Evolutionary conservation across 2,329 filamentous ascomycete genomes (phyloP), one percentile per base, ranked within the genome.

Genomic region (Chaetomiaceae sp.): DNA sequence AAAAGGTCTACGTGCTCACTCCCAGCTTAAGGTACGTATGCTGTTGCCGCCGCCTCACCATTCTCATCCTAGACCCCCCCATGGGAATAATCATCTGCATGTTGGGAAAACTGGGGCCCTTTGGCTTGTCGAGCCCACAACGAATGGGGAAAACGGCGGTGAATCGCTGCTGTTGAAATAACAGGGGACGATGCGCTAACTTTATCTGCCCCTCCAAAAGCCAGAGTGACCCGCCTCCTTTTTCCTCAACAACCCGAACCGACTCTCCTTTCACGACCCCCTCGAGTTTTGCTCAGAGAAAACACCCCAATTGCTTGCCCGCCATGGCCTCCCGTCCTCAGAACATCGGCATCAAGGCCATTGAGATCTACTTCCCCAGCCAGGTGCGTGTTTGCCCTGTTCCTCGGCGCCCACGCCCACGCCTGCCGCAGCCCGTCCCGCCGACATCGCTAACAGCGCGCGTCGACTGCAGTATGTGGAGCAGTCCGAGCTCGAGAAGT

Each of bases 261-360:
- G n/a, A n/a, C n/a, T n/a, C n/a, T n/a, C n/a, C n/a, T n/a, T n/a
- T n/a, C n/a, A n/a, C n/a, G n/a, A n/a, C n/a, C n/a, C n/a, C n/a
- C n/a, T n/a, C n/a, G n/a, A n/a, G n/a, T n/a, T n/a, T n/a, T n/a
- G n/a, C n/a, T n/a, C n/a, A n/a, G n/a, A n/a, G n/a, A n/a, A n/a
- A n/a, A n/a, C n/a, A 34, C 26, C 17, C 43, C 52, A 56, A 56
- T 55, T 53, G 47, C 46, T 48, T 35, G 38, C 47, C 50, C 44
- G 49, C 22, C 43, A 59, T 59, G 57, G 49, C 56, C 32, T 37
- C 56, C 59, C 83, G 85, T 70, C 85, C 87, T 56, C 81, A 89
- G 69, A 91, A 91, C 72, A 84, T 93, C 69, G 87, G 87, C 78
- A 89, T 93, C 67, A 91, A 93, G 75, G 87, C 86, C 84, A 87